Conservation (phyloP, 169 alveolate species). For the Plasmodium yoelii region DNA sequence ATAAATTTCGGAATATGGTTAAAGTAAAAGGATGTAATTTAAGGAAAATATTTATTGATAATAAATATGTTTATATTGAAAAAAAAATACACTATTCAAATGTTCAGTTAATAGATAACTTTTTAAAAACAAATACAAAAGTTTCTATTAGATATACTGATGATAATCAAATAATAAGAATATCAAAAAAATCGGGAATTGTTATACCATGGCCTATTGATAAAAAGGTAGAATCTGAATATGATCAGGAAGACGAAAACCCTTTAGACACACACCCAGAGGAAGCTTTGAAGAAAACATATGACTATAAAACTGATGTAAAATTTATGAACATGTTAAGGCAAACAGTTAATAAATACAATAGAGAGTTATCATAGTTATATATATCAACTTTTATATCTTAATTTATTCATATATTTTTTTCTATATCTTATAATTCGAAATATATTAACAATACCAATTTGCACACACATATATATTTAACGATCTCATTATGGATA, state of each 20-base stretch:
- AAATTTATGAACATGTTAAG: slow-evolving; percentile 81
- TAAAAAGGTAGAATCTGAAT: slow-evolving; percentile 75
- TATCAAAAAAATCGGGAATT: slow-evolving; percentile 90
- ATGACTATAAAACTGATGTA: slow-evolving; percentile 85
- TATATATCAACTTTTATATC: background rate
- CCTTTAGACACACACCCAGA: slow-evolving; percentile 89
- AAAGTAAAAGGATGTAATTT: slow-evolving; percentile 91
- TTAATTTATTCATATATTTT: background rate
- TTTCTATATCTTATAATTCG: too few species aligned
- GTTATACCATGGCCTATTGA: slow-evolving; percentile 92
- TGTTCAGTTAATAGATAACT: slow-evolving; percentile 88
- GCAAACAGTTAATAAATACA: slow-evolving; percentile 85
- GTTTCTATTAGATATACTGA: slow-evolving; percentile 67
- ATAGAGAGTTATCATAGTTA: slow-evolving; percentile 77
- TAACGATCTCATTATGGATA: too few species aligned
- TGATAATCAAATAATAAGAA: slow-evolving; percentile 81
- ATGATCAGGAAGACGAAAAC: slow-evolving; percentile 81
- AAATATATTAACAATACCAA: too few species aligned
- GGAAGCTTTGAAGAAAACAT: slow-evolving; percentile 88
- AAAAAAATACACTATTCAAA: slow-evolving; percentile 92
- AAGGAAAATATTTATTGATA: slow-evolving; percentile 82
- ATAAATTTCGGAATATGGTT: slow-evolving; percentile 86
- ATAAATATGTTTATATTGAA: slow-evolving; percentile 83
- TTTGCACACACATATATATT: too few species aligned
- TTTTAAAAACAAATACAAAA: slow-evolving; percentile 79